A percentile compares a stretch with the other conserved stretches of the same genome.
These are phyloP conservation scores for Fusarium keratoplasticum DNA, from an alignment of 2,329 filamentous ascomycete genomes.

Conservation along the genomic window DNA sequence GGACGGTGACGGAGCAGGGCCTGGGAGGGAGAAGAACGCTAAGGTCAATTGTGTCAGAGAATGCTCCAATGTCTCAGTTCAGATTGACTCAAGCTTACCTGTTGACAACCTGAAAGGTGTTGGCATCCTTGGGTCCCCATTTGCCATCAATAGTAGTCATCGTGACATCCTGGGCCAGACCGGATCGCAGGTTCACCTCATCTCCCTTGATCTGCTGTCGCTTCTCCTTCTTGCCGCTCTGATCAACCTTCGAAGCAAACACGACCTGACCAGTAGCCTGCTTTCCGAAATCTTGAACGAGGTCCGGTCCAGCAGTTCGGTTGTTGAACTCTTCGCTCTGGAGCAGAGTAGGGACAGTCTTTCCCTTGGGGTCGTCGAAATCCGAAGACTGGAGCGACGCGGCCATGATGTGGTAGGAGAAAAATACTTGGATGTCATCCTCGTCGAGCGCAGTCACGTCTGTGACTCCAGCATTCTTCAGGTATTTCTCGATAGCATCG, in stretches of 20 bases:
- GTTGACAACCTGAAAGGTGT: slow-evolving; percentile 33
- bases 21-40: slow-evolving; percentile 31
- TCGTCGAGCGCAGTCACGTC: slow-evolving; percentile 14
- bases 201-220: slow-evolving; percentile 8
- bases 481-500: slow-evolving; percentile 29
- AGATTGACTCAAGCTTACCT: background rate
- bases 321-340: slow-evolving; percentile 31
- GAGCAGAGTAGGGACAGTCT: slow-evolving; percentile 27
- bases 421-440: slow-evolving; percentile 21
- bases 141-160: slow-evolving; percentile 38
- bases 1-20: slow-evolving; percentile 29
- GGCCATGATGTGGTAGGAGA: slow-evolving; percentile 31
- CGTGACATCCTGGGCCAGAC: slow-evolving; percentile 30
- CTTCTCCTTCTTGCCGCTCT: background rate
- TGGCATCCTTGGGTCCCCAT: slow-evolving; percentile 32
- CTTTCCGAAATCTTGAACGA: slow-evolving; percentile 21
- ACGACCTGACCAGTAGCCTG: slow-evolving; percentile 31
- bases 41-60: background rate
- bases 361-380: slow-evolving; percentile 15
- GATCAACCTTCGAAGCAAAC: slow-evolving; percentile 8
- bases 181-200: slow-evolving; percentile 19
- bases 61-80: background rate
- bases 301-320: slow-evolving; percentile 20
- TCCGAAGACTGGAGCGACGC: slow-evolving; percentile 16
- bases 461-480: slow-evolving; percentile 3